phyloP scores from a whole-genome alignment of 2,329 filamentous ascomycete species.

The Colletotrichum sp. region DNA sequence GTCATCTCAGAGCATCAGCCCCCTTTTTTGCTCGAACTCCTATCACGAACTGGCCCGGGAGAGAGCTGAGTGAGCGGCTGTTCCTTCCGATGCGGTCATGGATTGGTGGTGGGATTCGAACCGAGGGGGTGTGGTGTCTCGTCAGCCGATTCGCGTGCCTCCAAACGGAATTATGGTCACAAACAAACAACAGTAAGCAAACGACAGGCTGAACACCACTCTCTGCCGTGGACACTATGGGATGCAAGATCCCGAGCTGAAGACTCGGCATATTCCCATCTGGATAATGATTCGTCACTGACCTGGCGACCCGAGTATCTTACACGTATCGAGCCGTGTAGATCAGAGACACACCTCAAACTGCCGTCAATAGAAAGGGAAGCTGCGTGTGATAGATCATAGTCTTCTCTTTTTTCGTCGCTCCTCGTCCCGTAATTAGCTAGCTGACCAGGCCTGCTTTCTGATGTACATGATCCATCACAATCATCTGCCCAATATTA shows the following conservation, averaged over 20 bases:
- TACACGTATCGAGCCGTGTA: neutral
- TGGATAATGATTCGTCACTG: neutral
- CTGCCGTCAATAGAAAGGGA: neutral
- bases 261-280: neutral
- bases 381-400: conserved; percentile 6
- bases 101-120: neutral
- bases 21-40: neutral
- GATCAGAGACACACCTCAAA: neutral
- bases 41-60: neutral
- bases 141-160: conserved; percentile 2
- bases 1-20: neutral
- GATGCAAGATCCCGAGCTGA: neutral
- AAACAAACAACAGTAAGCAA: neutral
- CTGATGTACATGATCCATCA: conserved; percentile 17
- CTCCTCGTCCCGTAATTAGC: conserved; percentile 15
- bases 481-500: conserved; percentile 16
- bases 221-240: neutral
- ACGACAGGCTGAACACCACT: neutral
- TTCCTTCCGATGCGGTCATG: neutral
- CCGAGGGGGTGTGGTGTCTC: neutral
- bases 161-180: neutral
- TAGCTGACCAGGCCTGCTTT: conserved; percentile 20
- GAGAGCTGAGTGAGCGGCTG: neutral
- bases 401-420: conserved; percentile 7
- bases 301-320: neutral